A percentile compares a stretch with the other conserved stretches of the same genome.
These are phyloP conservation scores for Linnemannia schmuckeri DNA, from an alignment of 192 early-diverging fungal species.

Conservation along the genomic window DNA sequence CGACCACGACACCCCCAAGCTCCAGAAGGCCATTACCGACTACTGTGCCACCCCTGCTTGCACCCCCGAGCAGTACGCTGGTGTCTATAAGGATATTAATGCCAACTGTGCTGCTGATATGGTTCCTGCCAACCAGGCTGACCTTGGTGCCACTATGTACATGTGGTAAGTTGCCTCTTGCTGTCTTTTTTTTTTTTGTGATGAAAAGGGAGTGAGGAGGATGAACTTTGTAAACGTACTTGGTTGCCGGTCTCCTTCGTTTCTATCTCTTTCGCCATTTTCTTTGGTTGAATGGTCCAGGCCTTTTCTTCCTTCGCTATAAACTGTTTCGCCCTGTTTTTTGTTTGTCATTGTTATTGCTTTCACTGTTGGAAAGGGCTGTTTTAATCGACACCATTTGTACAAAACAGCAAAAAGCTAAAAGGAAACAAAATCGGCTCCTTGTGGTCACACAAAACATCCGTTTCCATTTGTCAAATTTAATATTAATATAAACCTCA, in stretches of 20 bases:
- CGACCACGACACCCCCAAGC: conserved; percentile 36
- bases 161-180: conserved; percentile 33
- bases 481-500: neutral
- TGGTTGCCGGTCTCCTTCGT: neutral
- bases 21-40: conserved; percentile 22
- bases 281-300: neutral
- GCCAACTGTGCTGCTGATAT: conserved; percentile 35
- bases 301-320: too few species aligned
- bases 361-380: neutral
- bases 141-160: conserved; percentile 24
- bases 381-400: neutral
- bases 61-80: conserved; percentile 33
- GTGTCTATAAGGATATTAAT: conserved; percentile 37
- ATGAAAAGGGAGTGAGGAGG: neutral
- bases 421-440: neutral
- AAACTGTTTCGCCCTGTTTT: too few species aligned
- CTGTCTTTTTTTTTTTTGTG: neutral
- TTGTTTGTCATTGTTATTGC: too few species aligned
- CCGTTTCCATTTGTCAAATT: neutral
- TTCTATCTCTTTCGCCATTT: neutral
- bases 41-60: conserved; percentile 35
- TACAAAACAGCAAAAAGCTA: neutral
- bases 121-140: conserved; percentile 18
- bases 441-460: neutral
- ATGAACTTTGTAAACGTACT: too few species aligned